These are phyloP conservation scores for Spathaspora girioi DNA, from an alignment of 805 yeast genomes.

Conservation along the genomic window DNA sequence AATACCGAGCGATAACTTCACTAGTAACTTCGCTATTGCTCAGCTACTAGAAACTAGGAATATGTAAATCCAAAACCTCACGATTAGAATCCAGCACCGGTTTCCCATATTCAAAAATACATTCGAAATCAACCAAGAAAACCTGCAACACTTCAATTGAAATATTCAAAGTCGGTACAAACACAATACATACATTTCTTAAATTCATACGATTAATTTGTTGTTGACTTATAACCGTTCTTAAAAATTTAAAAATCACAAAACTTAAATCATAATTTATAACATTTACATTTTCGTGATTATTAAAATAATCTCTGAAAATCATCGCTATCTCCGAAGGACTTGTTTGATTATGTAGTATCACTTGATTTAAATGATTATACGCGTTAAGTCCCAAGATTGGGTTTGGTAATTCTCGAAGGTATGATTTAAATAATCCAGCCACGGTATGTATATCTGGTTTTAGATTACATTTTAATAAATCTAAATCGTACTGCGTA, in stretches of 20 bases:
- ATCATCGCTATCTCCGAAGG: conserved; percentile 22
- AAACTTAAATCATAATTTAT: conserved; percentile 58
- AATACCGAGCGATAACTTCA: too few relatives aligned
- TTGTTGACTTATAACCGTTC: conserved; percentile 57
- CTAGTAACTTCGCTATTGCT: too few relatives aligned
- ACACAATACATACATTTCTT: conserved; percentile 73
- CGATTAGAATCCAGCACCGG: conserved; percentile 41
- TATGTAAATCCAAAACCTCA: conserved; percentile 49
- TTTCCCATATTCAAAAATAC: conserved; percentile 53
- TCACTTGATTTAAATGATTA: conserved; percentile 23
- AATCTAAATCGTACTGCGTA: conserved; percentile 61
- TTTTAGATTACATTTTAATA: conserved; percentile 41
- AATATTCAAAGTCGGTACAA: conserved; percentile 74
- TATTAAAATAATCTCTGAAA: conserved; percentile 30
- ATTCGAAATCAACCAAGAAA: conserved; percentile 58
- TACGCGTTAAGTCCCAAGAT: conserved; percentile 56
- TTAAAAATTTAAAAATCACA: conserved; percentile 64
- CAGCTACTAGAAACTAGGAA: conserved; percentile 36
- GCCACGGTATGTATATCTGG: conserved; percentile 86
- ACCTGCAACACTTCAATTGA: conserved; percentile 58
- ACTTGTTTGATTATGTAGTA: conserved; percentile 14
- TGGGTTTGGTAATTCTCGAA: conserved; percentile 71
- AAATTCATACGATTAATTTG: conserved; percentile 79
- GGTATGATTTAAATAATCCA: conserved; percentile 76
- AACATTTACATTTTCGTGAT: conserved; percentile 41